Evolutionary conservation across 257 asterid species (phyloP).

Genomic region (Jaltomata sinuosa): DNA sequence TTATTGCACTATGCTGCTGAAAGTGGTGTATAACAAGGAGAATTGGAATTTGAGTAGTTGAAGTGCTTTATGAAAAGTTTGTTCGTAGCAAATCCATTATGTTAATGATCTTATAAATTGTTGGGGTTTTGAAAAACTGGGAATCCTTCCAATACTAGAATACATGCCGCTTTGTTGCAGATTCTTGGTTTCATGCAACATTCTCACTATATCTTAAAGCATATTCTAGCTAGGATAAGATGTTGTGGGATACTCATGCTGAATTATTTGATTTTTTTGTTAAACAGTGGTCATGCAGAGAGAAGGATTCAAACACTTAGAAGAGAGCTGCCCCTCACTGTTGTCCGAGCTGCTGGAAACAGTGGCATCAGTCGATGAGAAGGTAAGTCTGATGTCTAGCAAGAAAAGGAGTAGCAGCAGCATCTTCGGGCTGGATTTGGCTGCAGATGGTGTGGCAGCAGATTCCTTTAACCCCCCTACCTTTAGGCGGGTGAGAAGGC

Average conservation of each 20-base stretch:
- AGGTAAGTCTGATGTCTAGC: constrained; percentile 35
- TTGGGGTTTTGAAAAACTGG: background rate
- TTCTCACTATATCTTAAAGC: background rate
- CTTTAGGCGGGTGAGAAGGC: constrained; percentile 61
- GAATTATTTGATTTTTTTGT: constrained; percentile 2
- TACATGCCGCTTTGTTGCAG: background rate
- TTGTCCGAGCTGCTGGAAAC: constrained; percentile 83
- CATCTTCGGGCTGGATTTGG: constrained; percentile 69
- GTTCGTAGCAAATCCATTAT: background rate
- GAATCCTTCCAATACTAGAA: background rate
- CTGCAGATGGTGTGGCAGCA: constrained; percentile 46
- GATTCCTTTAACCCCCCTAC: constrained; percentile 46
- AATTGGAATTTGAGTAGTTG: background rate
- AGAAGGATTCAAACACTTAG: constrained; percentile 66
- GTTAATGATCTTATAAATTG: background rate
- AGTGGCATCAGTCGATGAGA: constrained; percentile 66
- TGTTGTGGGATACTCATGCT: constrained; percentile 1
- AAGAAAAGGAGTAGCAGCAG: constrained; percentile 91
- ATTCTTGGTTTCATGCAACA: background rate
- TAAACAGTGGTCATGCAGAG: constrained; percentile 74
- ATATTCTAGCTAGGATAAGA: background rate
- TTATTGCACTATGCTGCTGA: background rate
- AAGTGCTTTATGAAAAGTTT: background rate
- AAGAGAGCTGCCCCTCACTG: constrained; percentile 73
- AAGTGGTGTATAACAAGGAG: background rate